Percentiles rank a stretch among this genome's conserved stretches.
These are phyloP conservation scores for Diaporthe citrichinensis DNA, from an alignment of 2,329 filamentous ascomycete species.

Conservation along the genomic window DNA sequence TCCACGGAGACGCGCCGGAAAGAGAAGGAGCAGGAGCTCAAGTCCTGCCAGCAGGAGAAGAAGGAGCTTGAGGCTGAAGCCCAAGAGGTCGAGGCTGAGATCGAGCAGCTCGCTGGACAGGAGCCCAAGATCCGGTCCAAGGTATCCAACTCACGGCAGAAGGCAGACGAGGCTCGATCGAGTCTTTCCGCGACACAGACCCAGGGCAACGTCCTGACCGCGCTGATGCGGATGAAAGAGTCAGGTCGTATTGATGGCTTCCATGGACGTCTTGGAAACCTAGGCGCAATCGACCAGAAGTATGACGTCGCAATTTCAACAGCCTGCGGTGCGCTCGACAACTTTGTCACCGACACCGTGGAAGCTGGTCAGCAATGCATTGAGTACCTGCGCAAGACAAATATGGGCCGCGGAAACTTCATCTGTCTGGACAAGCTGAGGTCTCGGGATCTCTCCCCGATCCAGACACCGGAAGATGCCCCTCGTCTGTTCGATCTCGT, in stretches of 20 bases:
- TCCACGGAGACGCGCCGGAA: constrained; percentile 79
- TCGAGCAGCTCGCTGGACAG: constrained; percentile 79
- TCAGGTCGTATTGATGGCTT: constrained; percentile 98
- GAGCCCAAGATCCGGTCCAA: constrained; percentile 88
- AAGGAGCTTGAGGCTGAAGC: constrained; percentile 81
- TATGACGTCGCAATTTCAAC: constrained; percentile 99
- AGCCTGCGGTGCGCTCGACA: constrained; percentile 90
- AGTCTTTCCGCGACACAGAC: constrained; percentile 92
- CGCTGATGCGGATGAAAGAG: constrained; percentile 94
- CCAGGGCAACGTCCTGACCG: constrained; percentile 91
- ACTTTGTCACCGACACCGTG: constrained; percentile 96
- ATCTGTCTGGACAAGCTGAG: constrained; percentile 93
- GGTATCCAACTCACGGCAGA: constrained; percentile 91
- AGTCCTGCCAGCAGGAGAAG: constrained; percentile 82
- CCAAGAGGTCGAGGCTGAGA: constrained; percentile 77
- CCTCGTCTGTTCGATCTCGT: constrained; percentile 95
- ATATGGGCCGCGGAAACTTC: constrained; percentile 95
- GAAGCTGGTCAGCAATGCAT: constrained; percentile 98
- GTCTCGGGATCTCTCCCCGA: constrained; percentile 80
- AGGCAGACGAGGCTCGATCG: constrained; percentile 94
- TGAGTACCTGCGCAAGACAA: constrained; percentile 97
- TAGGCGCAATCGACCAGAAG: constrained; percentile 92
- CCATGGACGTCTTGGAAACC: constrained; percentile 92
- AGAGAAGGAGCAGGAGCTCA: constrained; percentile 80
- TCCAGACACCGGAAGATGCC: constrained; percentile 92